Evolutionary conservation across 768 basidiomycete species (phyloP), one percentile per base, ranked within the genome.

Genomic region (Boletus barrowsii): DNA sequence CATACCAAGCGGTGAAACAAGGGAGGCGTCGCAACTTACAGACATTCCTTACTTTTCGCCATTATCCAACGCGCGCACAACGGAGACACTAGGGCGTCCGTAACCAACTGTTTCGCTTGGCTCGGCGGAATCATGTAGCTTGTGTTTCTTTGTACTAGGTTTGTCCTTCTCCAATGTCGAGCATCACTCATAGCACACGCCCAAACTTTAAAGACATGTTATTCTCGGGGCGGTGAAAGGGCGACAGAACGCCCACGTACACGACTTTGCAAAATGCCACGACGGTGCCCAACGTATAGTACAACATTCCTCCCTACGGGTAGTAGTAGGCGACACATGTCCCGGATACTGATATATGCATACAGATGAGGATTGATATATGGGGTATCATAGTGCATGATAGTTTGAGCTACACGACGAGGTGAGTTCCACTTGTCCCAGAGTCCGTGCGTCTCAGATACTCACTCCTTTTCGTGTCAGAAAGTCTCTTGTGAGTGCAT

Each of bases 401-500:
- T 59, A 36, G 32, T 35, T 42, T 29, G 8, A 62, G 65, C 67
- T 69, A 42, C 42, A 22, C 20, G 41, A 44, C 30, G n/a, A 42
- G 24, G 56, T 68, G 39, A 68, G 61, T 47, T 41, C 41, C 13
- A 10, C 32, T 7, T 32, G 26, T 36, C 29, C 42, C 11, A n/a
- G 10, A 42, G 18, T 24, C 10, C 30, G 35, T 33, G 11, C 10
- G 10, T 11, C 17, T 39, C 10, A 8, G 30, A 47, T n/a, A 63
- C 68, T 69, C 42, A 71, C 68, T 66, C 66, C 58, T 56, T 57
- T 54, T 39, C 67, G 20, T 62, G 65, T 58, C 70, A 71, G 69
- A 75, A 69, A 20, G 64, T 48, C 52, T 71, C 72, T 45, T 74
- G 73, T 56, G 68, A 62, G 44, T 79, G 79, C 65, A 75, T 73